A percentile compares a stretch with the other conserved stretches of the same genome.
Evolutionary conservation across 2,329 filamentous ascomycete genomes (phyloP).

Genomic region (Neonectria coccinea): DNA sequence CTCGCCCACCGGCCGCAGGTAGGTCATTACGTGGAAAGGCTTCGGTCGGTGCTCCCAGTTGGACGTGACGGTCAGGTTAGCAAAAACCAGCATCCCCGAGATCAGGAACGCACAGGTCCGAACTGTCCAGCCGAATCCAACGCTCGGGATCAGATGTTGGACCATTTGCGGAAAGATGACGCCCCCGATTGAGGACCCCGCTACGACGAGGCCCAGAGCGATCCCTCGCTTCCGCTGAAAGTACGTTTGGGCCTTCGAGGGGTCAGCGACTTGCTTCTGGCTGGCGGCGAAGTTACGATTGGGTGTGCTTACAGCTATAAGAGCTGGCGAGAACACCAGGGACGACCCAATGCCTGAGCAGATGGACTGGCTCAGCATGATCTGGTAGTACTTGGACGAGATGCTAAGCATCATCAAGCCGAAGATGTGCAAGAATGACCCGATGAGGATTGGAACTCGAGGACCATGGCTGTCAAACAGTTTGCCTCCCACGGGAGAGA

Average conservation of each 20-base stretch:
- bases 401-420: constrained; percentile 70
- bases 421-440: constrained; percentile 65
- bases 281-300: neutral
- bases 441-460: constrained; percentile 59
- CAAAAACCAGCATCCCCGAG: constrained; percentile 34
- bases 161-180: constrained; percentile 57
- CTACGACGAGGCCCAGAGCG: constrained; percentile 68
- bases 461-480: constrained; percentile 71
- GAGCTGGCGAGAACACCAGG: constrained; percentile 31
- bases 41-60: constrained; percentile 29
- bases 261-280: neutral
- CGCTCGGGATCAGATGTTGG: constrained; percentile 37
- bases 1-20: constrained; percentile 25
- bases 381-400: constrained; percentile 47
- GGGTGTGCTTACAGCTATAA: constrained; percentile 29
- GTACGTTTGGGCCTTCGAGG: constrained; percentile 32
- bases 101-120: constrained; percentile 66
- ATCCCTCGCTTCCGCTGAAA: constrained; percentile 59
- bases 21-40: constrained; percentile 26
- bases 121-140: constrained; percentile 61
- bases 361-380: constrained; percentile 43
- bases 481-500: constrained; percentile 41
- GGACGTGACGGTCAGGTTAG: constrained; percentile 35
- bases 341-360: constrained; percentile 34
- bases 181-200: constrained; percentile 67